These are phyloP conservation scores for Talaromyces borbonicus DNA, from an alignment of 495 filamentous ascomycete genomes.

Conservation along the genomic window DNA sequence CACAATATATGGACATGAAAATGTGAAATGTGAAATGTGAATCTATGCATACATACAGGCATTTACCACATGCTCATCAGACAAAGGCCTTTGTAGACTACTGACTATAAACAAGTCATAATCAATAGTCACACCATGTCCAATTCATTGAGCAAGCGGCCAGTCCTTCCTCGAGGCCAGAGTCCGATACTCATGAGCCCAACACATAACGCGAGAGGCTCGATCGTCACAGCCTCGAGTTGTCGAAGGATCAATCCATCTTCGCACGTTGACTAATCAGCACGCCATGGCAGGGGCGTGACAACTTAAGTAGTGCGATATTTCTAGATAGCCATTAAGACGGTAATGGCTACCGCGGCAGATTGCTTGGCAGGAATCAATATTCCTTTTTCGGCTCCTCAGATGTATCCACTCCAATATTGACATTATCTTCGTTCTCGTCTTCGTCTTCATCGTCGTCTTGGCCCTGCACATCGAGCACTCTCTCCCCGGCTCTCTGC, in stretches of 20 bases:
- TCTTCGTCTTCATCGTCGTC: conserved; percentile 62
- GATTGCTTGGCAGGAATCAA: neutral
- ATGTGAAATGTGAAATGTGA: neutral
- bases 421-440: no score
- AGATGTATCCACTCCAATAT: no score
- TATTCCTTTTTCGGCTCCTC: conserved; percentile 4
- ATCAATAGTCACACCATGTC: conserved; percentile 7
- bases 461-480: conserved; percentile 74
- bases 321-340: neutral
- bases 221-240: conserved; percentile 22
- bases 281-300: conserved; percentile 69
- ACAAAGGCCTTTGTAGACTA: conserved; percentile 7
- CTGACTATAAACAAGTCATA: conserved; percentile 15
- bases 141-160: conserved; percentile 19
- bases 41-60: conserved; percentile 1
- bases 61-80: conserved; percentile 25
- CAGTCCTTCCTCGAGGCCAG: conserved; percentile 28
- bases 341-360: no score
- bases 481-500: conserved; percentile 64
- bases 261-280: conserved; percentile 94
- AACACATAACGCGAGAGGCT: conserved; percentile 20
- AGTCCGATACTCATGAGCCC: conserved; percentile 19
- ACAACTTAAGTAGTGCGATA: conserved; percentile 85
- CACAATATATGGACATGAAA: no score
- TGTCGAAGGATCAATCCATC: conserved; percentile 44